Percentiles rank a stretch among this genome's conserved stretches.
These are phyloP conservation scores for Epipyxis sp. DNA, from an alignment of 108 stramenopile genomes.

Conservation along the genomic window DNA sequence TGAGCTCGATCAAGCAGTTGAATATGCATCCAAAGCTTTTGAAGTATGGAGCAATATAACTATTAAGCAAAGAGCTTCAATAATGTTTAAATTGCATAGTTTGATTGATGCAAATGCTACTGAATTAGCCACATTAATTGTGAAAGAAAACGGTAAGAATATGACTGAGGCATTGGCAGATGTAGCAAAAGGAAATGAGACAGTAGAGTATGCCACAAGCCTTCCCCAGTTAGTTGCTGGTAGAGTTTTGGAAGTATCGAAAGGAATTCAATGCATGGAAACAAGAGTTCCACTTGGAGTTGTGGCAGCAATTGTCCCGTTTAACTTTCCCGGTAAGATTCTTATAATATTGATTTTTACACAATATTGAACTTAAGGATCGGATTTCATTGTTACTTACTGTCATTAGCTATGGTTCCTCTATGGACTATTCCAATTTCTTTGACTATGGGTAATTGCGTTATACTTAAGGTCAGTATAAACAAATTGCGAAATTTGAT, in stretches of 20 bases:
- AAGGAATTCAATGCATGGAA: conserved; percentile 74
- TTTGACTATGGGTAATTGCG: conserved; percentile 82
- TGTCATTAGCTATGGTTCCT: conserved; percentile 92
- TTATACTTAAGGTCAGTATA: conserved; percentile 84
- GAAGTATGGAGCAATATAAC: conserved; percentile 59
- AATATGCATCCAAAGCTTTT: conserved; percentile 71
- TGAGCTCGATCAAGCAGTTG: conserved; percentile 74
- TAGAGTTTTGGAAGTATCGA: conserved; percentile 55
- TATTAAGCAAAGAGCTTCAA: conserved; percentile 65
- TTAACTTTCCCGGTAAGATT: conserved; percentile 79
- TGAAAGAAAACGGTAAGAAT: conserved; percentile 92
- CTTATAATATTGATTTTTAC: no score
- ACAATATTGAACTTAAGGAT: no score
- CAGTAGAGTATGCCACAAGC: conserved; percentile 90
- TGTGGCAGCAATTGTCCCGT: conserved; percentile 78
- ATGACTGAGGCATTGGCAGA: conserved; percentile 87
- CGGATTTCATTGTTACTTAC: no score
- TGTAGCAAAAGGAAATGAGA: conserved; percentile 95
- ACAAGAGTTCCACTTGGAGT: conserved; percentile 93
- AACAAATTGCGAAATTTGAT: conserved; percentile 60
- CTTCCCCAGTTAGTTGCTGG: conserved; percentile 75
- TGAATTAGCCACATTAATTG: conserved; percentile 80
- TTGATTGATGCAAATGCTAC: conserved; percentile 68
- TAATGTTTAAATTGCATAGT: conserved; percentile 87
- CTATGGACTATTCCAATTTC: conserved; percentile 95